Base-by-base conservation (phyloP, 148 eudicot species). In the Rhododendron henanense region DNA sequence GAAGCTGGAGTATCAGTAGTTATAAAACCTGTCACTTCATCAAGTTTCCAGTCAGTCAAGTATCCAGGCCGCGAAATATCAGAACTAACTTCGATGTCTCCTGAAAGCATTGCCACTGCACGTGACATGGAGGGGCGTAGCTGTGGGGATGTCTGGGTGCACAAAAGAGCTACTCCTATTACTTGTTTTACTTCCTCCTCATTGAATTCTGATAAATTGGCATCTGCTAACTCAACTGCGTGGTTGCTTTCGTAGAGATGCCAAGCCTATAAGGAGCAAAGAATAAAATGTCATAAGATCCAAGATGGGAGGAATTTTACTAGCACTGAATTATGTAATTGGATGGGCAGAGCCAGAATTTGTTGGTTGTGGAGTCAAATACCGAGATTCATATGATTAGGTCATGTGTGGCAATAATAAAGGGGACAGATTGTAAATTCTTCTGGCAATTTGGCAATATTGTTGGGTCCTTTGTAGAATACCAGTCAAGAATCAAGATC, bases 61-160 rank as follows among this genome's bases (percentile, higher is more conserved):
- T 96, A 96, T 8, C 93, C 96, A 11, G 99, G 99, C 85, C 89
- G 92, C 15, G 96, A 86, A 77, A 88, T 91, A 16, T 90, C 90
- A 48, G 84, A 59, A 69, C 90, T 89, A 3, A 95, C 92, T 85
- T 95, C 98, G 5, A 87, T 83, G 28, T 94, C 96, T 71, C 99
- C 99, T 6, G 89, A 79, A 79, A 95, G 91, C 99, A 97, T 97
- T 19, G 94, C 95, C 83, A 94, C 88, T 25, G 88, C 98, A 4
- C 99, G 96, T 8, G 98, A 93, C 98, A 97, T 97, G 75, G 95
- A 88, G 11, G 99, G 99, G 28, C 98, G 94, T 31, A 91, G 89
- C 10, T 71, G 71, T 21, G 96, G 99, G 44, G 99, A 84, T 41
- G 99, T 91, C 76, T 97, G 99, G 44, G 93, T 97, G 96, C 99